These are phyloP conservation scores for Ophiocordyceps australis DNA, from an alignment of 2,329 filamentous ascomycete genomes.

Conservation along the genomic window DNA sequence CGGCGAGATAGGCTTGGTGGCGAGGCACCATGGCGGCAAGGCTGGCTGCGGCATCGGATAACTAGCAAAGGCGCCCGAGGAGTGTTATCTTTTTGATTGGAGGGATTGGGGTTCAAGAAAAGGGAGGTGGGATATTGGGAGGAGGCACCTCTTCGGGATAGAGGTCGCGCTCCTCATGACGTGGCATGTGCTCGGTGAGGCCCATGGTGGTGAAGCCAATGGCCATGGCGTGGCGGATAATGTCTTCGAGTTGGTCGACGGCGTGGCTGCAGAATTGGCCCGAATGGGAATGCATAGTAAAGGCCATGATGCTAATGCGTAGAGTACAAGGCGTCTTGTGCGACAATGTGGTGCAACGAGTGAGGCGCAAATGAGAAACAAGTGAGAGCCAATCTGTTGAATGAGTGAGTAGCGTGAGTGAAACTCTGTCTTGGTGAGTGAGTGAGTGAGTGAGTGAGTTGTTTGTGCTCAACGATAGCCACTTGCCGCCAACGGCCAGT, in stretches of 20 bases:
- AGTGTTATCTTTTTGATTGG: slow-evolving; percentile 4
- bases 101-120: neutral
- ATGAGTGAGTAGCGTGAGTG: no score
- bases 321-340: no score
- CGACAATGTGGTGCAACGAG: no score
- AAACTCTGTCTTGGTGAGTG: no score
- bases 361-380: no score
- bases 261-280: slow-evolving; percentile 96
- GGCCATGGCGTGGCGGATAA: slow-evolving; percentile 61
- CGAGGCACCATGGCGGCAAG: slow-evolving; percentile 30
- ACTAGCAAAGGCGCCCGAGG: slow-evolving; percentile 13
- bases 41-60: slow-evolving; percentile 27
- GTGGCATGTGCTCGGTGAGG: slow-evolving; percentile 90
- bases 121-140: neutral
- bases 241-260: slow-evolving; percentile 64
- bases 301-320: slow-evolving; percentile 66
- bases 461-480: no score
- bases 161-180: slow-evolving; percentile 52
- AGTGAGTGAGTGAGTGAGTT: no score
- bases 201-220: slow-evolving; percentile 70
- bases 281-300: slow-evolving; percentile 95
- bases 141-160: slow-evolving; percentile 71
- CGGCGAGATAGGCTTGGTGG: slow-evolving; percentile 55
- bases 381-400: no score
- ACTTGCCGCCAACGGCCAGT: no score